Conservation (phyloP, 140 eudicot species). For the Flaveria floridana region DNA sequence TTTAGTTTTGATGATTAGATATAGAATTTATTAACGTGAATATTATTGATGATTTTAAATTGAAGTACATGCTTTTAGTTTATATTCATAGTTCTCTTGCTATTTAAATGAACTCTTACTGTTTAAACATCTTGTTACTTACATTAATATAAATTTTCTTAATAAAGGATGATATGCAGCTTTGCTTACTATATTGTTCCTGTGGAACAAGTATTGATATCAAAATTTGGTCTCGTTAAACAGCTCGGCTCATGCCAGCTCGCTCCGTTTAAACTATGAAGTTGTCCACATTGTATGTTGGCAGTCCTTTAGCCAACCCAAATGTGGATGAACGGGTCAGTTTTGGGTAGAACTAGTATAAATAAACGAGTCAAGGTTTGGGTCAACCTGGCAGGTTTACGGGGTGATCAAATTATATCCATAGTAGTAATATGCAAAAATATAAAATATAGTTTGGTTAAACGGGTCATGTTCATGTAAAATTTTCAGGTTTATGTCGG, state of each 20-base stretch:
- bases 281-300: not conserved
- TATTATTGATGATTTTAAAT: conserved; percentile 15
- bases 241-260: not conserved
- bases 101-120: not conserved
- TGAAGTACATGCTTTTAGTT: not conserved
- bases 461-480: not conserved
- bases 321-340: not conserved
- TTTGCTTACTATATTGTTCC: no score
- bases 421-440: not conserved
- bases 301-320: not conserved
- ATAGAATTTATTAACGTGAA: not conserved
- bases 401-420: not conserved
- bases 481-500: not conserved
- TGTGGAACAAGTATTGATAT: no score
- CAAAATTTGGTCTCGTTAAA: not conserved
- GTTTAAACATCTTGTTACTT: not conserved
- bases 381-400: not conserved
- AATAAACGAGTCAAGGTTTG: not conserved
- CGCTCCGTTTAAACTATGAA: not conserved
- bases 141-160: not conserved
- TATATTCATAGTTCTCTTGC: not conserved
- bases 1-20: not conserved
- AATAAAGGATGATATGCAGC: no score
- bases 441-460: not conserved
- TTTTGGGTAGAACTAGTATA: not conserved